Evolutionary conservation across 2,329 filamentous ascomycete species (phyloP).

Genomic region (Berkeleyomyces basicola): DNA sequence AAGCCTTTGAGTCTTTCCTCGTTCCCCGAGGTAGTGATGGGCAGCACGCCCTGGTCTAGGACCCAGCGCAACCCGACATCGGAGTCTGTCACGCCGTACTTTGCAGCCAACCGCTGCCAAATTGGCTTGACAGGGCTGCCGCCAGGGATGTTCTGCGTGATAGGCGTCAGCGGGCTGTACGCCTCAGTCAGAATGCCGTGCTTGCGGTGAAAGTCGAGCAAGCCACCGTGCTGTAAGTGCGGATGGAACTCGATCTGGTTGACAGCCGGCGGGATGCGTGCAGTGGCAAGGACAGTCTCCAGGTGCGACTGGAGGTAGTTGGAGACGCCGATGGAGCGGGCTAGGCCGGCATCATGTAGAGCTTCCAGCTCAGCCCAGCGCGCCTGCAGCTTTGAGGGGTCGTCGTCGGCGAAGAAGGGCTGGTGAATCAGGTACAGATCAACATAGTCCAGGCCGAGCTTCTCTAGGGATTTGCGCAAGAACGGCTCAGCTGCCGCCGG

Average conservation of each 20-base stretch:
- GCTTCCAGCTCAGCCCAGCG: slow-evolving; percentile 46
- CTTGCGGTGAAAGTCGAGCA: slow-evolving; percentile 40
- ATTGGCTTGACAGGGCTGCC: slow-evolving; percentile 36
- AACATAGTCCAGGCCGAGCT: slow-evolving; percentile 52
- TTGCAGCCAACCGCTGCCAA: slow-evolving; percentile 34
- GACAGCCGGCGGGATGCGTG: slow-evolving; percentile 45
- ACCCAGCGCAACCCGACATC: slow-evolving; percentile 44
- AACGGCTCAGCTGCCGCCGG: slow-evolving; percentile 30
- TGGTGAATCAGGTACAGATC: slow-evolving; percentile 52
- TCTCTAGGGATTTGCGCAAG: slow-evolving; percentile 43
- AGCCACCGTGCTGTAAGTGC: slow-evolving; percentile 48
- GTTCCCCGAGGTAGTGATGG: slow-evolving; percentile 42
- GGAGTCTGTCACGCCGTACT: slow-evolving; percentile 39
- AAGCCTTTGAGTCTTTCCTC: slow-evolving; percentile 41
- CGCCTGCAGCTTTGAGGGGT: slow-evolving; percentile 29
- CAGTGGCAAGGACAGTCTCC: slow-evolving; percentile 39
- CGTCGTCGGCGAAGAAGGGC: slow-evolving; percentile 34
- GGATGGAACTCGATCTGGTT: slow-evolving; percentile 77
- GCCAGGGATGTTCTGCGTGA: slow-evolving; percentile 27
- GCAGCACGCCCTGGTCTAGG: slow-evolving; percentile 41
- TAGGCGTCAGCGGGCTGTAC: slow-evolving; percentile 38
- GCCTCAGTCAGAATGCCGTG: slow-evolving; percentile 39
- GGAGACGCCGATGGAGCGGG: slow-evolving; percentile 57
- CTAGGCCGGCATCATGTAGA: slow-evolving; percentile 49
- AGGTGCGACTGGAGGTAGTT: slow-evolving; percentile 49